Conservation (phyloP, 2,329 filamentous ascomycete species). For the Fusarium sp. region DNA sequence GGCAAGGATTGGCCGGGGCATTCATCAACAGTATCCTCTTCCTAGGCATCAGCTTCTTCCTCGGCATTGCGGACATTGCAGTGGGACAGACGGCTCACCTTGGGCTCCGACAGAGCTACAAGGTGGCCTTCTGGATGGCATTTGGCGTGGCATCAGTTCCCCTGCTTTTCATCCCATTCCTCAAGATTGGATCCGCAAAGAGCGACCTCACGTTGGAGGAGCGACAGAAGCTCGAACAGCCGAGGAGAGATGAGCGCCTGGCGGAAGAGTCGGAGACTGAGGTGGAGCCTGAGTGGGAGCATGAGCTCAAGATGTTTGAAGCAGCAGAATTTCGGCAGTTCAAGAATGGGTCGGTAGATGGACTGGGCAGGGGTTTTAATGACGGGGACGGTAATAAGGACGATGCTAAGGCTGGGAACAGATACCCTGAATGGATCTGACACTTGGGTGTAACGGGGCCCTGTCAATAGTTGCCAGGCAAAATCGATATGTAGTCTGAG, state of each 20-base stretch:
- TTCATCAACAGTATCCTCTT: constrained; percentile 72
- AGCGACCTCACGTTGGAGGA: constrained; percentile 44
- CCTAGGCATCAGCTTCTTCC: constrained; percentile 71
- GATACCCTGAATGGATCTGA: constrained; percentile 1
- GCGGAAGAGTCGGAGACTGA: constrained; percentile 20
- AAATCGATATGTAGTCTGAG: not conserved
- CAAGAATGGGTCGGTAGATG: constrained; percentile 4
- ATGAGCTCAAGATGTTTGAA: constrained; percentile 16
- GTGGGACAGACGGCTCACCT: constrained; percentile 56
- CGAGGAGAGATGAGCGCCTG: constrained; percentile 2
- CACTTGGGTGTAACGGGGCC: not conserved
- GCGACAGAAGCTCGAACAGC: constrained; percentile 35
- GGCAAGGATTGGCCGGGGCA: constrained; percentile 74
- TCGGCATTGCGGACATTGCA: constrained; percentile 72
- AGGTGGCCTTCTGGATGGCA: constrained; percentile 43
- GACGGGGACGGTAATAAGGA: constrained; percentile 9
- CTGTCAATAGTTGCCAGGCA: not conserved
- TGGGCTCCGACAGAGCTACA: constrained; percentile 45
- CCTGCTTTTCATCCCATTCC: constrained; percentile 34
- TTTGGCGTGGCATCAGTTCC: constrained; percentile 38
- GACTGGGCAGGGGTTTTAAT: constrained; percentile 7
- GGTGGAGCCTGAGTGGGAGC: constrained; percentile 2
- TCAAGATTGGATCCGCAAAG: constrained; percentile 43
- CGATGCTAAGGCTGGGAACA: constrained; percentile 6
- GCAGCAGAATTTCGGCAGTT: constrained; percentile 17